Evolutionary conservation across 441 rosid species (phyloP).

Genomic region (Croton setiger): DNA sequence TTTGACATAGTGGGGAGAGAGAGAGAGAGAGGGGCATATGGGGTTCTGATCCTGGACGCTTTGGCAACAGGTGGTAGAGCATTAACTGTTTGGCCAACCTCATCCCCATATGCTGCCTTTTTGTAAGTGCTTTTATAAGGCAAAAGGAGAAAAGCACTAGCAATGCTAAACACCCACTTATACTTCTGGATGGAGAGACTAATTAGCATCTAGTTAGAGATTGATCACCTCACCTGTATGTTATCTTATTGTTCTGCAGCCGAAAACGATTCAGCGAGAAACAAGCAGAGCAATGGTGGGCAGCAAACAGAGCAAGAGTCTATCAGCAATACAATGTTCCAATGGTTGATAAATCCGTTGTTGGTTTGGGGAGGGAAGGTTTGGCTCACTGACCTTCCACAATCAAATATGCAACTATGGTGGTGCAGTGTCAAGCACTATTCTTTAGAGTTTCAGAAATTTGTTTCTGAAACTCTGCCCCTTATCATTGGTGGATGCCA

Average conservation of each 20-base stretch:
- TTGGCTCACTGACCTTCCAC: conserved; percentile 42
- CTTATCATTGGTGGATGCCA: conserved; percentile 22
- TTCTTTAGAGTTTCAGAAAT: conserved; percentile 10
- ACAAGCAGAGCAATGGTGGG: conserved; percentile 96
- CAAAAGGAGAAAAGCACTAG: no score
- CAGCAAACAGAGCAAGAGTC: conserved; percentile 81
- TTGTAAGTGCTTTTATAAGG: no score
- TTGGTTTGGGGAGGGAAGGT: conserved; percentile 59
- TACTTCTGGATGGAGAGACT: neutral
- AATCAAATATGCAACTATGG: conserved; percentile 9
- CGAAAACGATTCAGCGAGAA: conserved; percentile 84
- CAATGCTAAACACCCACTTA: no score
- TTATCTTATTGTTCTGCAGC: conserved; percentile 37
- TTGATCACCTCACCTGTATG: neutral
- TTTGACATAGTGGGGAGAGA: no score
- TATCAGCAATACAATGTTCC: conserved; percentile 80
- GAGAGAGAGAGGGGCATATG: no score
- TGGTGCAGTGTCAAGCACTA: neutral
- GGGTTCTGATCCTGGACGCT: no score
- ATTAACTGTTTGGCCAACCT: no score
- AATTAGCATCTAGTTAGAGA: neutral
- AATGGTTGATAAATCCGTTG: conserved; percentile 55
- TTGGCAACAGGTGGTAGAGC: no score
- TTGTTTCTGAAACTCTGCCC: conserved; percentile 15
- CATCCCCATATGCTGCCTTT: no score